Percentiles rank a stretch among this genome's conserved stretches.
These are phyloP conservation scores for Eragrostis curvula DNA, from an alignment of 176 grass and related monocot genomes.

Conservation along the genomic window DNA sequence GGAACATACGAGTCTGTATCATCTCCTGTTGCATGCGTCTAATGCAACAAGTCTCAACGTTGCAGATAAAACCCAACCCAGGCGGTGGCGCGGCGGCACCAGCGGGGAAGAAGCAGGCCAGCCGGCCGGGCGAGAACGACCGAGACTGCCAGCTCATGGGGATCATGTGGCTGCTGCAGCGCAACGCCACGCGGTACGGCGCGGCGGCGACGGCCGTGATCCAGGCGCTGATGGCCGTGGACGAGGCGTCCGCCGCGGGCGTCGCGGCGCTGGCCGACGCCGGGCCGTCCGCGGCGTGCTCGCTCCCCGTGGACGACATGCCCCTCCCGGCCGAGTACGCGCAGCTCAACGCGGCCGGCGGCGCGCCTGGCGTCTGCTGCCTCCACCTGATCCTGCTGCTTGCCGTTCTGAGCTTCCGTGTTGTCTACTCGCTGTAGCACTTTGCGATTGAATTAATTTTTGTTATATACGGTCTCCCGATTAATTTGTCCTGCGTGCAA, in stretches of 20 bases:
- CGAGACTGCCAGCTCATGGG: slow-evolving; percentile 94
- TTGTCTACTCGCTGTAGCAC: slow-evolving; percentile 25
- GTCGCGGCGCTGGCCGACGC: slow-evolving; percentile 13
- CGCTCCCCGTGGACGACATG: slow-evolving; percentile 60
- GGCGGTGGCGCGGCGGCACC: not conserved
- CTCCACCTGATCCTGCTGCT: slow-evolving; percentile 30
- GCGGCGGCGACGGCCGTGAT: slow-evolving; percentile 60
- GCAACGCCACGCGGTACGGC: slow-evolving; percentile 80
- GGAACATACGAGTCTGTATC: not conserved
- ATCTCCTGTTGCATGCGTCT: too few relatives aligned
- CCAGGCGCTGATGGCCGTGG: slow-evolving; percentile 79
- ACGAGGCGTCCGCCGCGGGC: slow-evolving; percentile 49
- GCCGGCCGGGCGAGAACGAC: slow-evolving; percentile 35
- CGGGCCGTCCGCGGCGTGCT: slow-evolving; percentile 61
- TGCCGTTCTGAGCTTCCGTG: not conserved
- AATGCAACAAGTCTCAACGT: not conserved
- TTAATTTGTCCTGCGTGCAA: not conserved
- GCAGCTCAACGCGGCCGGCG: slow-evolving; percentile 37
- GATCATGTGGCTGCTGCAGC: slow-evolving; percentile 83
- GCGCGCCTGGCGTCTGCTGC: not conserved
- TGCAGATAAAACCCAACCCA: slow-evolving; percentile 35
- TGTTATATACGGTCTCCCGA: not conserved
- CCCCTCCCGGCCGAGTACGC: slow-evolving; percentile 72
- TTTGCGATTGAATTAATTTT: slow-evolving; percentile 28
- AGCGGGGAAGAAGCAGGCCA: slow-evolving; percentile 19